phyloP scores from a whole-genome alignment of 257 asterid species.

The Solanum sitiens region DNA sequence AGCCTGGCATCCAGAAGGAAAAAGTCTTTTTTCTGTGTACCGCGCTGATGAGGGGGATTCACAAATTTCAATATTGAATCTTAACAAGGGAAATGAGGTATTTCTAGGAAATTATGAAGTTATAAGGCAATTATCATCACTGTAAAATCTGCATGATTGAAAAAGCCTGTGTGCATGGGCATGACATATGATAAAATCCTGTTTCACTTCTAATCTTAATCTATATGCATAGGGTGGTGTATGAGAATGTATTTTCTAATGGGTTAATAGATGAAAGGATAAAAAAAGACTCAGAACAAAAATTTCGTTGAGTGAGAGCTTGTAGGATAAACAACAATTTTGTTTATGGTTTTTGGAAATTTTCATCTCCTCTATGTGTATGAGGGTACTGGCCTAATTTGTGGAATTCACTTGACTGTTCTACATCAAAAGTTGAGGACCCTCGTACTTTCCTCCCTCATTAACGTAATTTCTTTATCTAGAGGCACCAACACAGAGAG shows the following conservation, averaged over 20 bases:
- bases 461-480: background rate
- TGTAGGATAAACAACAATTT: background rate
- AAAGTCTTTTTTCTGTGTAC: slow-evolving; percentile 63
- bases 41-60: slow-evolving; percentile 74
- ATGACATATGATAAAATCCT: background rate
- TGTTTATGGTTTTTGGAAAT: background rate
- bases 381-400: background rate
- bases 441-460: background rate
- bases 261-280: background rate
- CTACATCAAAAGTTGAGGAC: background rate
- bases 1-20: slow-evolving; percentile 93
- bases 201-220: background rate
- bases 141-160: background rate
- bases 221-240: background rate
- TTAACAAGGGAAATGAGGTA: slow-evolving; percentile 63
- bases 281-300: background rate
- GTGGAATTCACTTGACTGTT: background rate
- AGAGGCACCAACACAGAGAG: background rate
- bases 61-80: slow-evolving; percentile 63
- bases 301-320: background rate
- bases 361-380: background rate
- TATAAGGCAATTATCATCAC: background rate
- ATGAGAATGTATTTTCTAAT: background rate
- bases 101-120: background rate
- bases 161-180: background rate